Conservation (phyloP, 108 stramenopile genomes). For the Skeletonema menzelii region DNA sequence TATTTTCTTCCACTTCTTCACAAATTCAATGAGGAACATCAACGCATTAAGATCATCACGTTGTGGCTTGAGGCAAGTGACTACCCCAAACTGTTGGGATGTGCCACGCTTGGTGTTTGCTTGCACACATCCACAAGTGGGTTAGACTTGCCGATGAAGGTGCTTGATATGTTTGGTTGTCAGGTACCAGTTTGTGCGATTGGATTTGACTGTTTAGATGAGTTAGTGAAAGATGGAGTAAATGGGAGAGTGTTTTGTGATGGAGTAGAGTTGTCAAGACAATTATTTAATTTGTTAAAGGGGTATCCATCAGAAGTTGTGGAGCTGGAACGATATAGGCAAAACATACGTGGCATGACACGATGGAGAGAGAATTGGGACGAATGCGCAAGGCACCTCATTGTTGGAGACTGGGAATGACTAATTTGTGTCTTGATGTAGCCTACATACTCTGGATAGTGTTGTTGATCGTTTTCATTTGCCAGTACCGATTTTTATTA, state of each 20-base stretch:
- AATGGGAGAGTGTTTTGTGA: conserved; percentile 86
- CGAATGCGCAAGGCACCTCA: conserved; percentile 54
- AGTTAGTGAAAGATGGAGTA: conserved; percentile 87
- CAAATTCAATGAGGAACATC: conserved; percentile 34
- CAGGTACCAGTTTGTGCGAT: conserved; percentile 93
- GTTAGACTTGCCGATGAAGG: conserved; percentile 99
- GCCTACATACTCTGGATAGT: no score
- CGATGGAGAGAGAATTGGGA: conserved; percentile 86
- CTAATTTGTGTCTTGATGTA: not conserved
- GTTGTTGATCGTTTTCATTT: no score
- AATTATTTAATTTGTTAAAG: conserved; percentile 60
- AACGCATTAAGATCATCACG: conserved; percentile 68
- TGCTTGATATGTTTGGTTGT: conserved; percentile 96
- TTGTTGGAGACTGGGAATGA: conserved; percentile 32
- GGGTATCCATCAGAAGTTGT: conserved; percentile 36
- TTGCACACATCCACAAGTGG: conserved; percentile 97
- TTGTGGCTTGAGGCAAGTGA: conserved; percentile 94
- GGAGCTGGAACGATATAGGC: conserved; percentile 58
- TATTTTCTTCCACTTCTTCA: conserved; percentile 52
- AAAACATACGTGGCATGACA: conserved; percentile 55
- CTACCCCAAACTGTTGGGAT: conserved; percentile 91
- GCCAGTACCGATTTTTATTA: not conserved
- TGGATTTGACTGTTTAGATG: conserved; percentile 83
- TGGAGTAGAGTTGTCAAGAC: conserved; percentile 60
- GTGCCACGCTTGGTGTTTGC: conserved; percentile 90